Conservation (phyloP, 148 eudicot genomes). For the Beta vulgaris region DNA sequence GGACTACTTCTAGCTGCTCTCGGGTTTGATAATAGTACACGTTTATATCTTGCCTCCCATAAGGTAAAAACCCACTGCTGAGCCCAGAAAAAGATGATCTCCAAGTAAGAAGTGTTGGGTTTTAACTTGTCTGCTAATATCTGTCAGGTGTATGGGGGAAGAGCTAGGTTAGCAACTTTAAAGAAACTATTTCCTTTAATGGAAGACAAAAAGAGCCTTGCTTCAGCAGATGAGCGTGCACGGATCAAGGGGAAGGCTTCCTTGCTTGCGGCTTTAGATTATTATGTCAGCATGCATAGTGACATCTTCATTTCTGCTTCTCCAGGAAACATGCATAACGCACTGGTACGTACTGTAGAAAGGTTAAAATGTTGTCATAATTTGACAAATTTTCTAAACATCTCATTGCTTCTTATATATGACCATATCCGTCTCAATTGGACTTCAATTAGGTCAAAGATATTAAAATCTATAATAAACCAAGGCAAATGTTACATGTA, state of each 20-base stretch:
- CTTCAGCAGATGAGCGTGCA: slow-evolving; percentile 74
- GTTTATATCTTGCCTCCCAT: slow-evolving; percentile 93
- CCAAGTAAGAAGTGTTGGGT: not conserved
- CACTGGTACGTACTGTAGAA: slow-evolving; percentile 55
- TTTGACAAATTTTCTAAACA: not conserved
- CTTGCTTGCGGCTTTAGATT: slow-evolving; percentile 87
- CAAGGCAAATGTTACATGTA: no score
- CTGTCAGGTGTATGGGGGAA: slow-evolving; percentile 82
- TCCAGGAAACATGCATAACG: slow-evolving; percentile 99
- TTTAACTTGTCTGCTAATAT: not conserved
- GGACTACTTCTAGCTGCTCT: slow-evolving; percentile 88
- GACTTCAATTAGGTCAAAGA: no score
- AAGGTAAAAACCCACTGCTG: slow-evolving; percentile 45
- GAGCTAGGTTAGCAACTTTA: slow-evolving; percentile 71
- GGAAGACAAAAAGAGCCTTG: slow-evolving; percentile 93
- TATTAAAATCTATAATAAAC: not conserved
- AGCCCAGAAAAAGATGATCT: not conserved
- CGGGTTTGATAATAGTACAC: slow-evolving; percentile 89
- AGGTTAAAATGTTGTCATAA: not conserved
- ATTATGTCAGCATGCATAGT: slow-evolving; percentile 92
- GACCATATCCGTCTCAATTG: no score
- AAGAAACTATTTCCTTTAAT: slow-evolving; percentile 70
- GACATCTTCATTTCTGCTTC: slow-evolving; percentile 97
- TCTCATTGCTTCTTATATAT: not conserved
- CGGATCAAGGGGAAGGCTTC: slow-evolving; percentile 89